A percentile compares a stretch with the other conserved stretches of the same genome.
phyloP scores from a whole-genome alignment of 148 eudicot species.

The Arctostaphylos glauca region DNA sequence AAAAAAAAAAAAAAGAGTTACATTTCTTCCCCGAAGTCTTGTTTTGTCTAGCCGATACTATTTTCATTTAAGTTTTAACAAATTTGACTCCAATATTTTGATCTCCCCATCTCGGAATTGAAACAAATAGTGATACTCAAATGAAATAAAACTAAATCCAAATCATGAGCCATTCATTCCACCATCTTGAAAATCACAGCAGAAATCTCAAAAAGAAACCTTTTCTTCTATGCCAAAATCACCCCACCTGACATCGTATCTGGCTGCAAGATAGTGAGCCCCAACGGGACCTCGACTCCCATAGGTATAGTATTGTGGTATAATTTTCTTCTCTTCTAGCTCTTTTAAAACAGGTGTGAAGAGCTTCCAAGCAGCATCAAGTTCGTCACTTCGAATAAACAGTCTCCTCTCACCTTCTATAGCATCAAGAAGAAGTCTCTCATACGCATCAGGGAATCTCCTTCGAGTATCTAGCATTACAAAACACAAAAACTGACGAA shows the following conservation, averaged over 20 bases:
- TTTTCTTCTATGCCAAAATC: slow-evolving; percentile 56
- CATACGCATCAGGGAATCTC: slow-evolving; percentile 99
- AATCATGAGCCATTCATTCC: neutral
- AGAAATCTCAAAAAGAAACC: neutral
- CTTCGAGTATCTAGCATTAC: slow-evolving; percentile 59
- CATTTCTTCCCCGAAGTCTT: too few species aligned
- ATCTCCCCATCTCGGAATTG: neutral
- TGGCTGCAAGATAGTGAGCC: slow-evolving; percentile 94
- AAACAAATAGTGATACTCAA: neutral
- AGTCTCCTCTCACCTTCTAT: slow-evolving; percentile 95
- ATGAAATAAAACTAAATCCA: neutral
- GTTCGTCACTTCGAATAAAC: slow-evolving; percentile 88
- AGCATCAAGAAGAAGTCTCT: slow-evolving; percentile 93
- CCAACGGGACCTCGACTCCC: slow-evolving; percentile 97
- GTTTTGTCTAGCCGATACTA: too few species aligned
- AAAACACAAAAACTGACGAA: slow-evolving; percentile 8
- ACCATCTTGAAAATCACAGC: neutral
- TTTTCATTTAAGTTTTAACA: too few species aligned
- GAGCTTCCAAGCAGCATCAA: slow-evolving; percentile 93
- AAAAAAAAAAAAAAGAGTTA: too few species aligned
- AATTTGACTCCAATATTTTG: neutral
- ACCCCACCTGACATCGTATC: slow-evolving; percentile 83
- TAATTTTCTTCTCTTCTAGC: slow-evolving; percentile 68
- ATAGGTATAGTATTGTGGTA: slow-evolving; percentile 84
- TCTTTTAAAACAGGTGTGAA: slow-evolving; percentile 87